These are phyloP conservation scores for Aspergillus aculeatinus DNA, from an alignment of 2,329 filamentous ascomycete genomes.

Conservation along the genomic window DNA sequence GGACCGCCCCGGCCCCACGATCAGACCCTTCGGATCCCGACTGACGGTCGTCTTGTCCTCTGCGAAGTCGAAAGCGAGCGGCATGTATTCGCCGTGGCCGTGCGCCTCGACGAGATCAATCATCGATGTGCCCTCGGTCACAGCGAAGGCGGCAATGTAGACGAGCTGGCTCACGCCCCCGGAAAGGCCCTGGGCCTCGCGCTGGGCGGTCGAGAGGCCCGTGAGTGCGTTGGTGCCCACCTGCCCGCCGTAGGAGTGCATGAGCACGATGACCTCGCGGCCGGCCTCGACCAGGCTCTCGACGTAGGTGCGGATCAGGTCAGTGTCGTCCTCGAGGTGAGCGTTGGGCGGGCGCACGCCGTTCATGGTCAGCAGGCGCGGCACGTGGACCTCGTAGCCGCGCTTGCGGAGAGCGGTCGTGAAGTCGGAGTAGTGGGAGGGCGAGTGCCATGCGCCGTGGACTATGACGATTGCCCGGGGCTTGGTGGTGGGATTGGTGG, in stretches of 20 bases:
- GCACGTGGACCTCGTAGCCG: conserved; percentile 11
- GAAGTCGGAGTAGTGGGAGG: conserved; percentile 6
- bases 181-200: not conserved
- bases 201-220: not conserved
- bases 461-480: conserved; percentile 7
- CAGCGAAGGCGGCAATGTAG: not conserved
- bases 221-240: conserved; percentile 10
- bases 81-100: conserved; percentile 3
- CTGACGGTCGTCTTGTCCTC: conserved; percentile 1
- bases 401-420: not conserved
- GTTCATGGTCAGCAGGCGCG: conserved; percentile 6
- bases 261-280: conserved; percentile 3
- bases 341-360: conserved; percentile 10
- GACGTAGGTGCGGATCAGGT: conserved; percentile 2
- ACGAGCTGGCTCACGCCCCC: not conserved
- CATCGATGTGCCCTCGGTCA: conserved; percentile 4
- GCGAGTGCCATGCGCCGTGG: conserved; percentile 9
- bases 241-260: conserved; percentile 16
- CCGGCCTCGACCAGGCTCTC: conserved; percentile 2
- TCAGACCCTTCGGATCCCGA: not conserved
- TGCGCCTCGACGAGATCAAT: not conserved
- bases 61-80: conserved; percentile 6
- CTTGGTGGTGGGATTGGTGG: not conserved
- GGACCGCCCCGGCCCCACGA: not conserved
- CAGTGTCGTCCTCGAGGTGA: conserved; percentile 6